These are phyloP conservation scores for Hericium coralloides DNA, from an alignment of 768 basidiomycete species.

Conservation along the genomic window DNA sequence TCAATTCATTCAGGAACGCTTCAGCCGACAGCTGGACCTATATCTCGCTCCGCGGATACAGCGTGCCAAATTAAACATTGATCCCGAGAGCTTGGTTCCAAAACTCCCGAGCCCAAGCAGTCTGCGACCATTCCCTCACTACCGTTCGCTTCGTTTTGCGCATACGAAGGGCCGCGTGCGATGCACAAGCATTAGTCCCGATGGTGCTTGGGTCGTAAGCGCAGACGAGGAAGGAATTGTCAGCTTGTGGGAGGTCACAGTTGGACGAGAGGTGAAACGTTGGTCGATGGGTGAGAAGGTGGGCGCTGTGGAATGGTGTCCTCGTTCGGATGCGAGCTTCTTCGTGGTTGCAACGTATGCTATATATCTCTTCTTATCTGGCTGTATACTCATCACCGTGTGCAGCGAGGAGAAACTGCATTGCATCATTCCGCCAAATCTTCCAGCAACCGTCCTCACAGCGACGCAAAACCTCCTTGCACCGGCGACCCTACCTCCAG, in stretches of 20 bases:
- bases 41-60: conserved; percentile 94
- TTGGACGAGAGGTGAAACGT: conserved; percentile 80
- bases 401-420: conserved; percentile 72
- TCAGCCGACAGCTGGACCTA: conserved; percentile 88
- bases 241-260: conserved; percentile 84
- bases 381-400: conserved; percentile 1
- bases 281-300: conserved; percentile 81
- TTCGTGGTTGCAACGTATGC: conserved; percentile 77
- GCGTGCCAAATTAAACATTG: conserved; percentile 80
- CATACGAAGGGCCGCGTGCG: conserved; percentile 66
- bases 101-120: conserved; percentile 90
- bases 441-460: conserved; percentile 48
- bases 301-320: conserved; percentile 89
- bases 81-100: conserved; percentile 85
- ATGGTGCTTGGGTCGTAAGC: conserved; percentile 85
- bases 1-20: conserved; percentile 88
- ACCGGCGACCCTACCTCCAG: conserved; percentile 54
- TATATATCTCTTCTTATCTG: conserved; percentile 1
- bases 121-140: conserved; percentile 89
- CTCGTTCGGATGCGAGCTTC: conserved; percentile 70
- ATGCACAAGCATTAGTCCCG: conserved; percentile 72
- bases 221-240: conserved; percentile 87
- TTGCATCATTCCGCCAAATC: conserved; percentile 74
- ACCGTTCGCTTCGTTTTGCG: conserved; percentile 60
- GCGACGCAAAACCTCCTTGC: conserved; percentile 53